phyloP scores from a whole-genome alignment of 257 asterid genomes.

The Thymus quinquecostatus region DNA sequence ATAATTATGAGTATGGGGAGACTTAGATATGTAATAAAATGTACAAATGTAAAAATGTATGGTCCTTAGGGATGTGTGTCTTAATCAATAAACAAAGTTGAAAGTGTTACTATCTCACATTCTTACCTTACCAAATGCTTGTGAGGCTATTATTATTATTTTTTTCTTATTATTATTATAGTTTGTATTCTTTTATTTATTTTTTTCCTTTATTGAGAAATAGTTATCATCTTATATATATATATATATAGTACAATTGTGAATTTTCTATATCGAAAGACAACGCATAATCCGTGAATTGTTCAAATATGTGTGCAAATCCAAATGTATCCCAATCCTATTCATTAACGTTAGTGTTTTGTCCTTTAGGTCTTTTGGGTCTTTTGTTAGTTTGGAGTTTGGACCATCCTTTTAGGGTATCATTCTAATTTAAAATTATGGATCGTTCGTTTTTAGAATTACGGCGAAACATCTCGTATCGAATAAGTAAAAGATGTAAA shows the following conservation, averaged over 20 bases:
- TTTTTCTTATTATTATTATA: neutral
- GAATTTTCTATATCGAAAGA: neutral
- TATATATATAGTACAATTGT: neutral
- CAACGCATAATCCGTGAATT: neutral
- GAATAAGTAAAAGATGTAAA: too few species aligned
- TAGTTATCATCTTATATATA: neutral
- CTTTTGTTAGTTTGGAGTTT: neutral
- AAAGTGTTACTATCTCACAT: constrained; percentile 29
- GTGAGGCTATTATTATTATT: constrained; percentile 3
- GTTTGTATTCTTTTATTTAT: neutral
- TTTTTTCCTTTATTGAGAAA: neutral
- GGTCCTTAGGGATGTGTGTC: constrained; percentile 22
- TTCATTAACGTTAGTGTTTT: neutral
- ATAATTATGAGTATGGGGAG: neutral
- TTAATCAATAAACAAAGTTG: constrained; percentile 23
- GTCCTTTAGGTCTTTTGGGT: neutral
- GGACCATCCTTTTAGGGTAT: neutral
- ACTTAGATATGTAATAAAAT: neutral
- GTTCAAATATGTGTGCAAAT: neutral
- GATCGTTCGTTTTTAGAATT: too few species aligned
- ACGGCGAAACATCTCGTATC: too few species aligned
- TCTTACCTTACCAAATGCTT: constrained; percentile 14
- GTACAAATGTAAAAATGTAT: constrained; percentile 27
- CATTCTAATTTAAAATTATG: too few species aligned
- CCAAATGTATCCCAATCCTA: neutral